A percentile compares a stretch with the other conserved stretches of the same genome.
Evolutionary conservation across 306 rosid genomes (phyloP).

Genomic region (Castanea mollissima): DNA sequence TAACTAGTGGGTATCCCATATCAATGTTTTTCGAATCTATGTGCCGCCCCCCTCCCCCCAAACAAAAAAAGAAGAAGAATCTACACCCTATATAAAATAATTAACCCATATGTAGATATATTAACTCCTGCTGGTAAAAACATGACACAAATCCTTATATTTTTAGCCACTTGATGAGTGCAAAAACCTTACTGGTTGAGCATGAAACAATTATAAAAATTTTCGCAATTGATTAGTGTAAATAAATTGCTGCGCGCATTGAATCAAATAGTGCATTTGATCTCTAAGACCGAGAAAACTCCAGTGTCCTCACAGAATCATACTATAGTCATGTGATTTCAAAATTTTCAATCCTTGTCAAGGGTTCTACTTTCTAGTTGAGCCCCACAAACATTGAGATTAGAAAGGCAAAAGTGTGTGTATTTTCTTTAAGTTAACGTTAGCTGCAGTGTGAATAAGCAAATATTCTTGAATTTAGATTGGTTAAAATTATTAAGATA

Average conservation of each 20-base stretch:
- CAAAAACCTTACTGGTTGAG: neutral
- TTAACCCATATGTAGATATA: no score
- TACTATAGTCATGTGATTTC: neutral
- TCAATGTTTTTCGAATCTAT: no score
- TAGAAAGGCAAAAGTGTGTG: no score
- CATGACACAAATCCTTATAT: neutral
- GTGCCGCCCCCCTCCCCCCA: no score
- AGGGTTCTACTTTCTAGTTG: neutral
- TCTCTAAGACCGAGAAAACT: neutral
- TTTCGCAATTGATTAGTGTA: neutral
- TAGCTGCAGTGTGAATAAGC: no score
- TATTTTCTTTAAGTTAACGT: no score
- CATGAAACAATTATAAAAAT: neutral
- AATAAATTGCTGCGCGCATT: neutral
- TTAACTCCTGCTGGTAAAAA: no score
- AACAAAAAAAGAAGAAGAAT: no score
- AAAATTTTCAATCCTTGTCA: neutral
- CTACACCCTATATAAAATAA: no score
- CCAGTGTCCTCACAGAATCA: neutral
- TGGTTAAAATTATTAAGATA: no score
- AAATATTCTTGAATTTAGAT: no score
- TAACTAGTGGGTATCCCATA: neutral
- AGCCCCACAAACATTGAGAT: no score
- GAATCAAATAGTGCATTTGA: neutral
- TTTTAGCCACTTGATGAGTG: neutral